Conservation (phyloP, 2,329 filamentous ascomycete species). For the Curvularia eragrostidis region DNA sequence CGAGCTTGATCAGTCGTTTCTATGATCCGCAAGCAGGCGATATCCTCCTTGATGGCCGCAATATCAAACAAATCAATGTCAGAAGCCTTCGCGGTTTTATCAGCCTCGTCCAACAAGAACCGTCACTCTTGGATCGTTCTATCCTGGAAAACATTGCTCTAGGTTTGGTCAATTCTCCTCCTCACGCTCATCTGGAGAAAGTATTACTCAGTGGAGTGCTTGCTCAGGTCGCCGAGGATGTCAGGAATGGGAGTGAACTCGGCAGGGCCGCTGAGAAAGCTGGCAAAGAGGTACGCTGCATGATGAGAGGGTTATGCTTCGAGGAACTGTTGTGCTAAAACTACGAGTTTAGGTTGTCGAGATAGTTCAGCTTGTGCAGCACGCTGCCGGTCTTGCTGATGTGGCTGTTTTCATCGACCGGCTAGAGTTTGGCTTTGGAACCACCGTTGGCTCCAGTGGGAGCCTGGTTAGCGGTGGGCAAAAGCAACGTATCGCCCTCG, state of each 20-base stretch:
- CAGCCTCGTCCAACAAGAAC: constrained; percentile 59
- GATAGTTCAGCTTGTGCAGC: constrained; percentile 59
- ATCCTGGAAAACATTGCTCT: constrained; percentile 63
- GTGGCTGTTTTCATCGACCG: constrained; percentile 62
- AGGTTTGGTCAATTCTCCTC: constrained; percentile 55
- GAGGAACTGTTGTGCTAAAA: background rate
- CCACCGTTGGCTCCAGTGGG: constrained; percentile 61
- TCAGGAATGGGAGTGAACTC: constrained; percentile 60
- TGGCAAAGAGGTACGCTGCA: constrained; percentile 20
- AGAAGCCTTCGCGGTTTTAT: constrained; percentile 47
- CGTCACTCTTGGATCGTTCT: constrained; percentile 59
- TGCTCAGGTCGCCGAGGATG: constrained; percentile 58
- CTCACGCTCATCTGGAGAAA: constrained; percentile 51
- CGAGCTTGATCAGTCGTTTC: constrained; percentile 47
- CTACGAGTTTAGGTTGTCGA: constrained; percentile 39
- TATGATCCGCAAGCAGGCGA: constrained; percentile 61
- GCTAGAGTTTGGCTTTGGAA: constrained; percentile 58
- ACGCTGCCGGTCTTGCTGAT: constrained; percentile 65
- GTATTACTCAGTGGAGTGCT: constrained; percentile 60
- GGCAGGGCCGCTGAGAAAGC: constrained; percentile 25
- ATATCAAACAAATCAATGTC: constrained; percentile 49
- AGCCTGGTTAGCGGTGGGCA: constrained; percentile 64
- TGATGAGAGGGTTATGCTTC: background rate
- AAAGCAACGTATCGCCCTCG: constrained; percentile 66
- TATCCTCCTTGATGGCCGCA: constrained; percentile 62